Evolutionary conservation across 2,329 filamentous ascomycete genomes (phyloP).

Genomic region (Cryphonectria japonica): DNA sequence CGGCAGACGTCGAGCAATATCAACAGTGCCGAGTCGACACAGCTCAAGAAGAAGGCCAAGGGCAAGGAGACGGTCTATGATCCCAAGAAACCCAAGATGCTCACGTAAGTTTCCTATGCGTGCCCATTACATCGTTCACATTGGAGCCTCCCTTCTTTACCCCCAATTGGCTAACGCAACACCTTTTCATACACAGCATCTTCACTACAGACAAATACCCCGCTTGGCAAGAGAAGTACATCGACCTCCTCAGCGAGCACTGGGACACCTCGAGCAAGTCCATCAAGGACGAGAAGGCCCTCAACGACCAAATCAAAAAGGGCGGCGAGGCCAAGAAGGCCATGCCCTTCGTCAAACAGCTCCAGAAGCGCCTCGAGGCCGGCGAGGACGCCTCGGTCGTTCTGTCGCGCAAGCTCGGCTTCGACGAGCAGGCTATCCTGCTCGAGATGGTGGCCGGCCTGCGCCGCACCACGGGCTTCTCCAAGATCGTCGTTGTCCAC

Average conservation of each 20-base stretch:
- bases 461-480: conserved; percentile 71
- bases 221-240: conserved; percentile 88
- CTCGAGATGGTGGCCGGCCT: conserved; percentile 78
- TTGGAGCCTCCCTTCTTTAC: background rate
- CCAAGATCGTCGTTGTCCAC: conserved; percentile 67
- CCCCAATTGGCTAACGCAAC: conserved; percentile 7
- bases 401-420: conserved; percentile 81
- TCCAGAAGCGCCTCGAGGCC: conserved; percentile 81
- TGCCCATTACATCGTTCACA: too few species aligned
- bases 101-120: conserved; percentile 52
- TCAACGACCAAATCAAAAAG: conserved; percentile 80
- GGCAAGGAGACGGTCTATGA: conserved; percentile 86
- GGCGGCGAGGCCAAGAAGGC: conserved; percentile 93
- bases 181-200: conserved; percentile 49
- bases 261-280: conserved; percentile 65
- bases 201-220: conserved; percentile 82
- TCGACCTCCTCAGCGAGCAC: conserved; percentile 74
- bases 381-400: conserved; percentile 70
- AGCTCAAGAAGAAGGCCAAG: conserved; percentile 89
- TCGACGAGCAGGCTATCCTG: conserved; percentile 80
- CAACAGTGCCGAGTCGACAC: conserved; percentile 79
- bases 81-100: conserved; percentile 87
- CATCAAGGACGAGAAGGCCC: conserved; percentile 74
- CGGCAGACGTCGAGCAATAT: conserved; percentile 72
- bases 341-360: conserved; percentile 90